Evolutionary conservation across 1,139 yeast species (phyloP), one percentile per base, ranked within the genome.

Genomic region (Nadsonia commutata): DNA sequence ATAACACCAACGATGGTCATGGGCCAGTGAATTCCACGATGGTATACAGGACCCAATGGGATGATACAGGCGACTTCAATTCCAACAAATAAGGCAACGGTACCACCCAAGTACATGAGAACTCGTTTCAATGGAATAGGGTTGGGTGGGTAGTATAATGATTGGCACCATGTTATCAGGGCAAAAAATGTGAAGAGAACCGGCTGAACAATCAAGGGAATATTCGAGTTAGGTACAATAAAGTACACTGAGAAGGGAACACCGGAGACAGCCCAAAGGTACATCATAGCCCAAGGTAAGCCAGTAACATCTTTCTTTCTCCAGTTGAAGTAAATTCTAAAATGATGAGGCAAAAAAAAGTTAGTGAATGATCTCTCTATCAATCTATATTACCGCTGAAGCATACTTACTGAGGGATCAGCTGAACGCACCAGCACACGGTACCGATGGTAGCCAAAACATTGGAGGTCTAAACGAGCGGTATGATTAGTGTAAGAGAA

Each of bases 361-460:
- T n/a, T n/a, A n/a, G n/a, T n/a, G n/a, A n/a, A n/a, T n/a, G n/a
- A n/a, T n/a, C n/a, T n/a, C n/a, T n/a, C n/a, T n/a, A n/a, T n/a
- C n/a, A n/a, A n/a, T n/a, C n/a, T n/a, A n/a, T n/a, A n/a, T n/a
- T n/a, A n/a, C n/a, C n/a, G n/a, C n/a, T n/a, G n/a, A n/a, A n/a
- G n/a, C n/a, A n/a, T 6, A 27, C 33, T 27, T 27, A 27, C 59
- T 86, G 97, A 2, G 97, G 96, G 2, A 84, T 69, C 51, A 86
- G 66, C 61, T 88, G 96, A 50, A 86, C 65, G 60, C 95, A 86
- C 95, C 96, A 88, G 48, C 83, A 70, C 3, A 86, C 75, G 0
- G 96, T 86, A 16, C 95, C 96, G 2, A 81, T 69, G 7, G 95
- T 84, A n/a, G 84, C 95, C 47, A 85, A 68, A 7, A 82, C 86